Evolutionary conservation across 1,139 yeast genomes (phyloP), one percentile per base, ranked within the genome.

Genomic region (Saccharomyces hybrid): DNA sequence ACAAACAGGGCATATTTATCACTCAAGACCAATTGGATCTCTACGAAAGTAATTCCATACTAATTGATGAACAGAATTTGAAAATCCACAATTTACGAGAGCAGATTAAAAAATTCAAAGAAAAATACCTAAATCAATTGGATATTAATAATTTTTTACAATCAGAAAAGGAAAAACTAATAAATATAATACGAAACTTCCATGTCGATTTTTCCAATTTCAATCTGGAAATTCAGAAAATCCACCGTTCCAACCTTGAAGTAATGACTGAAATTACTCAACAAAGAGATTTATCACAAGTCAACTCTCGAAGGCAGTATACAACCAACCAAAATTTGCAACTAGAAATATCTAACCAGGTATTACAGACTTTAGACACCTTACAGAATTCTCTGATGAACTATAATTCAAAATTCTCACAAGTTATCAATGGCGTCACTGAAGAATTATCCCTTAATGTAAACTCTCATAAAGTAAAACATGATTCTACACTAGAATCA

Each of bases 1-100:
- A 73, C 55, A 84, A 82, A 62, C 83, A 82, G 62, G 91, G 91
- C 2, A 78, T 85, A n/a, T 84, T 78, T 64, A 70, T 85, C 60
- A 78, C 84, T 41, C 83, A 46, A 9, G 79, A 77, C 6, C 80
- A 78, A 54, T 60, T 55, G 28, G 65, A 63, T 32, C 50, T 57
- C 6, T 73, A 71, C 57, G 80, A 77, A 64, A 78, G 78, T 63
- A 72, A 78, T 51, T 68, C 73, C 48, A 71, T 76, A 9, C 68
- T 73, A 53, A 70, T 76, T 6, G 78, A 73, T 23, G 83, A 80
- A 49, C 81, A 77, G 60, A 75, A 76, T 54, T 67, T 77, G 11
- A 73, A 74, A 57, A 70, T 78, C 25, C 74, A 71, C 29, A 74
- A 75, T 5, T 64, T 78, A 53, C 81, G 78, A 51, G 72, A 72